phyloP scores from a whole-genome alignment of 2,329 filamentous ascomycete species.

The Cytospora paraplurivora region DNA sequence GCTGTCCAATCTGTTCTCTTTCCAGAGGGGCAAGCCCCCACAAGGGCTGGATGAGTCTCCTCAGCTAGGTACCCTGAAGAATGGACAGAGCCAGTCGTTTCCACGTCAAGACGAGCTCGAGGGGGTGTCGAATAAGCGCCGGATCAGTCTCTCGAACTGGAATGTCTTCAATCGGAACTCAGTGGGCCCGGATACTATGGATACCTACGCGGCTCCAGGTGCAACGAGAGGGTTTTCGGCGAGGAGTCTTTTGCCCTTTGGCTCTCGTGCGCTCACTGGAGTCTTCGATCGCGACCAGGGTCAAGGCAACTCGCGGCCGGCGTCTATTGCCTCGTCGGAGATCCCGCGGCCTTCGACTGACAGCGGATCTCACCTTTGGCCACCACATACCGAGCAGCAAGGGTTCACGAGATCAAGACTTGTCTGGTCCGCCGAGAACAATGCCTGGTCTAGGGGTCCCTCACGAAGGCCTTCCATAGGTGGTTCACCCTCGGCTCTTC shows the following conservation, averaged over 20 bases:
- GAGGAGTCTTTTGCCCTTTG: slow-evolving; percentile 50
- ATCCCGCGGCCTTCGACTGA: slow-evolving; percentile 79
- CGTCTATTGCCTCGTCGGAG: slow-evolving; percentile 69
- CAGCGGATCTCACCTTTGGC: slow-evolving; percentile 70
- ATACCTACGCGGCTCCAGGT: slow-evolving; percentile 36
- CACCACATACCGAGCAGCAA: slow-evolving; percentile 52
- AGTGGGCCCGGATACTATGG: slow-evolving; percentile 47
- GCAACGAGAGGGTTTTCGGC: slow-evolving; percentile 44
- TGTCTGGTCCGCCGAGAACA: slow-evolving; percentile 43
- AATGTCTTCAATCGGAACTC: slow-evolving; percentile 58
- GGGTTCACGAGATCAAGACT: slow-evolving; percentile 37
- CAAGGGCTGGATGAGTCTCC: slow-evolving; percentile 66
- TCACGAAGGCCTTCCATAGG: slow-evolving; percentile 82
- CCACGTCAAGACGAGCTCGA: slow-evolving; percentile 65
- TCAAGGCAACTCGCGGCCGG: slow-evolving; percentile 63
- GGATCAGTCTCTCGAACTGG: slow-evolving; percentile 62
- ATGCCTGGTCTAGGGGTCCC: slow-evolving; percentile 64
- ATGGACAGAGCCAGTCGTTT: slow-evolving; percentile 76
- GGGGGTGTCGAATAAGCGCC: slow-evolving; percentile 54
- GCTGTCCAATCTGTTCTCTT: slow-evolving; percentile 57
- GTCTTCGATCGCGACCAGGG: slow-evolving; percentile 57
- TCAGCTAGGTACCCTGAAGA: slow-evolving; percentile 68
- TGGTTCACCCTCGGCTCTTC: slow-evolving; percentile 66
- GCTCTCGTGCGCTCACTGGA: slow-evolving; percentile 52
- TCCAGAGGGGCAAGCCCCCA: slow-evolving; percentile 61